phyloP scores from a whole-genome alignment of 1,139 yeast species.

The Yamadazyma oceani region DNA sequence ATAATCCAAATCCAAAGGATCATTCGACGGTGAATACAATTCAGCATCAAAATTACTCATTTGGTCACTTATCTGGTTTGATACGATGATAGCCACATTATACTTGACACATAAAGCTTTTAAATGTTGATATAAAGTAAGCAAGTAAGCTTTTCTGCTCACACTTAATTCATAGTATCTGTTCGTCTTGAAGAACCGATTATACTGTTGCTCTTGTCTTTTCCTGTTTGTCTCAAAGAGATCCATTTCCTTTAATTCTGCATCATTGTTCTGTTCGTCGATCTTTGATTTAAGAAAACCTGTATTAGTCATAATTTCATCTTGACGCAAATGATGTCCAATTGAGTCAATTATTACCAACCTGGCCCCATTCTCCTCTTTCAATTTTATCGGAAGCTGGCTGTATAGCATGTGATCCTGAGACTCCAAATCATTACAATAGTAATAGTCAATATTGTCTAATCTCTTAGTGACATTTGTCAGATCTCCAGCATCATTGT shows the following conservation, averaged over 20 bases:
- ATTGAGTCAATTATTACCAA: conserved; percentile 77
- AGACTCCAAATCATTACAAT: conserved; percentile 66
- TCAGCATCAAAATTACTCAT: conserved; percentile 11
- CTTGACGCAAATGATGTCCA: conserved; percentile 82
- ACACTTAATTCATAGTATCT: conserved; percentile 29
- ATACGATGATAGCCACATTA: conserved; percentile 63
- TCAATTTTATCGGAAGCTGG: conserved; percentile 63
- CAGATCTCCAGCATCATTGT: conserved; percentile 8
- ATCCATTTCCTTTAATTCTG: conserved; percentile 15
- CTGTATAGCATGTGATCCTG: conserved; percentile 74
- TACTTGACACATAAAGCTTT: conserved; percentile 47
- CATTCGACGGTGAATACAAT: conserved; percentile 21
- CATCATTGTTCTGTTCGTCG: conserved; percentile 21
- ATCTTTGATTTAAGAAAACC: conserved; percentile 26
- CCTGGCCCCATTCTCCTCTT: conserved; percentile 33
- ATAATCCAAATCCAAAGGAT: conserved; percentile 56
- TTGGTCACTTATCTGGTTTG: conserved; percentile 80
- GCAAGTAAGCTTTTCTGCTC: conserved; percentile 43
- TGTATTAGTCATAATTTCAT: conserved; percentile 41
- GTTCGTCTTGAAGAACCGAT: conserved; percentile 27
- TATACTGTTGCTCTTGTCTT: conserved; percentile 29
- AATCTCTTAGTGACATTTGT: conserved; percentile 34
- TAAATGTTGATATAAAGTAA: conserved; percentile 48
- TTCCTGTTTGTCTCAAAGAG: conserved; percentile 19
- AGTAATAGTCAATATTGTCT: conserved; percentile 57